Evolutionary conservation across 768 basidiomycete genomes (phyloP).

Genomic region (Myochromella boudieri): DNA sequence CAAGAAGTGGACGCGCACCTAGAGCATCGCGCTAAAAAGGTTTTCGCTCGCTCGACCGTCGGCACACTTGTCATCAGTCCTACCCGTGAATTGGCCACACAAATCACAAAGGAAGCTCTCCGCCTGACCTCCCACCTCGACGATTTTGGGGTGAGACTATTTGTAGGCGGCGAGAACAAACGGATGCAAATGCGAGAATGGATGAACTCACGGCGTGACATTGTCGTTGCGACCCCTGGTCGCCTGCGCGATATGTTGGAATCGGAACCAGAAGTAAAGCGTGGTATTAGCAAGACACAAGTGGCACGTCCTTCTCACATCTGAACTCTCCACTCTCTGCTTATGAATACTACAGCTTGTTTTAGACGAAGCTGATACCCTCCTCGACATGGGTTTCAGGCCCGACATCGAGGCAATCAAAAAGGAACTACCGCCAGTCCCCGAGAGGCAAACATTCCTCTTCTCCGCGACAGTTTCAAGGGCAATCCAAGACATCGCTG

Average conservation of each 20-base stretch:
- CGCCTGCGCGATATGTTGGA: constrained; percentile 74
- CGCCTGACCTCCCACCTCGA: constrained; percentile 61
- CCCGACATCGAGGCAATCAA: constrained; percentile 79
- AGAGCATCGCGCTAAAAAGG: constrained; percentile 27
- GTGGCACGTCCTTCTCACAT: constrained; percentile 43
- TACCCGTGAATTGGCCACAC: constrained; percentile 86
- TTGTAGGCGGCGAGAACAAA: constrained; percentile 78
- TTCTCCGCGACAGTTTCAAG: constrained; percentile 86
- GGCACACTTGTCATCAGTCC: constrained; percentile 86
- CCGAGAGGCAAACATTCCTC: constrained; percentile 84
- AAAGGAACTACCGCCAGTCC: constrained; percentile 54
- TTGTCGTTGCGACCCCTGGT: constrained; percentile 91
- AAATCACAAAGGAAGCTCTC: constrained; percentile 83
- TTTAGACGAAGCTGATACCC: constrained; percentile 89
- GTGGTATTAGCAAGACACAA: constrained; percentile 52
- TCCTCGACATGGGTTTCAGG: constrained; percentile 91
- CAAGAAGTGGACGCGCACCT: constrained; percentile 28
- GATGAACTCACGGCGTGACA: constrained; percentile 63
- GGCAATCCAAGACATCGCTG: constrained; percentile 70
- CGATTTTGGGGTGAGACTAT: constrained; percentile 67
- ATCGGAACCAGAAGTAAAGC: constrained; percentile 53
- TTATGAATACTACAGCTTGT: constrained; percentile 56
- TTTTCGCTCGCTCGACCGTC: constrained; percentile 46
- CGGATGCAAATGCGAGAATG: constrained; percentile 66
- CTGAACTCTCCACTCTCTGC: constrained; percentile 8